phyloP scores from a whole-genome alignment of 192 early-diverging fungal species.

The Lobulomyces angularis region DNA sequence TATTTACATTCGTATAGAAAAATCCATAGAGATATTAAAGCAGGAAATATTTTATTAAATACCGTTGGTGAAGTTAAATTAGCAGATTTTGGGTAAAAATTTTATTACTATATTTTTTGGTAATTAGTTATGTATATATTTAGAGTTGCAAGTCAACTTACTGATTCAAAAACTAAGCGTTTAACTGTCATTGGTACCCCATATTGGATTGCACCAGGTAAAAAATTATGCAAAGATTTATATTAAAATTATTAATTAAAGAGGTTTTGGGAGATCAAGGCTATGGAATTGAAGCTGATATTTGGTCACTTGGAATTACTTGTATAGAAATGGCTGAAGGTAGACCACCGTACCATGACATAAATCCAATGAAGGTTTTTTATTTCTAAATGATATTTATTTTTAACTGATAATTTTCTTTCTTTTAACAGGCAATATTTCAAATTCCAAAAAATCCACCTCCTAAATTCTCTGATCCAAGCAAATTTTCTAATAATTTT shows the following conservation, averaged over 20 bases:
- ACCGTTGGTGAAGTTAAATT: conserved; percentile 38
- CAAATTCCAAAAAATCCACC: conserved; percentile 51
- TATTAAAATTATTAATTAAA: neutral
- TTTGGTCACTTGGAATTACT: conserved; percentile 52
- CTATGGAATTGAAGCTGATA: conserved; percentile 45
- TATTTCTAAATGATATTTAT: neutral
- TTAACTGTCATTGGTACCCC: conserved; percentile 53
- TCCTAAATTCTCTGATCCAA: conserved; percentile 32
- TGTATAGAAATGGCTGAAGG: conserved; percentile 56
- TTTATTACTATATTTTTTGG: no score
- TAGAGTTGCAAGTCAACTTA: conserved; percentile 46
- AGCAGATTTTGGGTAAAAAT: conserved; percentile 58
- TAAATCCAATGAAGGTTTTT: conserved; percentile 43
- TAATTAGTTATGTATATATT: no score
- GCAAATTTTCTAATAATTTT: conserved; percentile 29
- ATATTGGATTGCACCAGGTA: conserved; percentile 51
- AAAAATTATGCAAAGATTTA: conserved; percentile 1
- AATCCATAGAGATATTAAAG: conserved; percentile 57
- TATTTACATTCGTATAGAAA: conserved; percentile 44
- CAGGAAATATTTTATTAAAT: conserved; percentile 44
- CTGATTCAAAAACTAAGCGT: conserved; percentile 34
- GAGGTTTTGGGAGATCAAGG: conserved; percentile 58
- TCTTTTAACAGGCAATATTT: conserved; percentile 35
- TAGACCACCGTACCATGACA: conserved; percentile 42
- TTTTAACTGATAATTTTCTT: conserved; percentile 5